Percentiles rank a stretch among this genome's conserved stretches.
These are phyloP conservation scores for Cucumis variabilis DNA, from an alignment of 331 rosid species.

Conservation along the genomic window DNA sequence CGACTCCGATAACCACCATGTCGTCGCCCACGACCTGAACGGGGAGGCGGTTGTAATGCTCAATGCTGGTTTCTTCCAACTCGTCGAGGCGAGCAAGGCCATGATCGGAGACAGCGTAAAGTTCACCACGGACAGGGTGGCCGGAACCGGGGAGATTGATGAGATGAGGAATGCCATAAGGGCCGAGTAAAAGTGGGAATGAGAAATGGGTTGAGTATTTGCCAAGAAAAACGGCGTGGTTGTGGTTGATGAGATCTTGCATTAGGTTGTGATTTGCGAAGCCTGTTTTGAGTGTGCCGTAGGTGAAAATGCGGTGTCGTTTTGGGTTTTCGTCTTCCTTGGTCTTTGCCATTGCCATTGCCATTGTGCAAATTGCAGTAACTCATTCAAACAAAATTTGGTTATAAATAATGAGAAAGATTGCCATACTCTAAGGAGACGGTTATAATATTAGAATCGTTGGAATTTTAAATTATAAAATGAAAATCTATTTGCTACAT, in stretches of 20 bases:
- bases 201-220: background rate
- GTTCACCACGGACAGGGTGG: constrained; percentile 59
- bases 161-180: constrained; percentile 70
- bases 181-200: constrained; percentile 59
- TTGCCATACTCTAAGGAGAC: background rate
- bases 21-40: constrained; percentile 29
- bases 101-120: constrained; percentile 49
- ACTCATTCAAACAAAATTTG: too few species aligned
- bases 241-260: background rate
- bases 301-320: constrained; percentile 48
- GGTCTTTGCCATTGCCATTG: background rate
- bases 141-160: constrained; percentile 66
- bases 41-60: constrained; percentile 66
- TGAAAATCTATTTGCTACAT: too few species aligned
- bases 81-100: constrained; percentile 63
- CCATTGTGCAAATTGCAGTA: background rate
- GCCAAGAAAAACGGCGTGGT: background rate
- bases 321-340: background rate
- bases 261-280: constrained; percentile 27
- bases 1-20: constrained; percentile 42
- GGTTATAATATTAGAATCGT: too few species aligned
- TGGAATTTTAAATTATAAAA: too few species aligned
- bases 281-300: background rate
- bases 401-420: too few species aligned
- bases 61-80: constrained; percentile 53